These are phyloP conservation scores for Neolentinus lepideus DNA, from an alignment of 1,284 basidiomycete species.

Conservation along the genomic window DNA sequence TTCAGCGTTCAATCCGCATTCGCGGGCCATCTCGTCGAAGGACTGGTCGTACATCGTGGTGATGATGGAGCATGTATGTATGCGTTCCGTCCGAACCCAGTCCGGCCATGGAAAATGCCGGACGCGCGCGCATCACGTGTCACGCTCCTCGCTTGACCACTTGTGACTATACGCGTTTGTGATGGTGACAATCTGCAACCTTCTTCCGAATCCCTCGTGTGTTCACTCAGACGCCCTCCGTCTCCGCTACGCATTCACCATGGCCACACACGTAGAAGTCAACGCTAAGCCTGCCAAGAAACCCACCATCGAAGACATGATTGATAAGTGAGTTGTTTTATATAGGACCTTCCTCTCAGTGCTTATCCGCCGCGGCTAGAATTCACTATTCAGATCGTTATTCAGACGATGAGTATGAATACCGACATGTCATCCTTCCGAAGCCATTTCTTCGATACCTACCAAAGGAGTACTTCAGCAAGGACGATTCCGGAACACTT, in stretches of 20 bases:
- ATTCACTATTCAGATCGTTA: conserved; percentile 84
- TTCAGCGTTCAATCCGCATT: conserved; percentile 12
- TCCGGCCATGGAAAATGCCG: neutral
- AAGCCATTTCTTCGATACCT: conserved; percentile 84
- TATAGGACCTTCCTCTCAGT: neutral
- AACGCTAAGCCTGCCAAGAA: conserved; percentile 20
- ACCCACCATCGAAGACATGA: conserved; percentile 20
- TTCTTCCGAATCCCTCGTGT: neutral
- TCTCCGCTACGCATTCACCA: neutral
- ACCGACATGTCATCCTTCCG: conserved; percentile 89
- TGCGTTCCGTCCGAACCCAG: neutral
- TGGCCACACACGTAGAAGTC: neutral
- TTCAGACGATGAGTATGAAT: conserved; percentile 78
- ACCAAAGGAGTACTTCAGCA: conserved; percentile 76
- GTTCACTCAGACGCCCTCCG: no score
- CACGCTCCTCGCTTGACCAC: neutral
- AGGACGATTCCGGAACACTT: conserved; percentile 73
- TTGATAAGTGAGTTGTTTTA: conserved; percentile 46
- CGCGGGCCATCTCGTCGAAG: conserved; percentile 12
- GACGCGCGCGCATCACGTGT: neutral
- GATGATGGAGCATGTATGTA: conserved; percentile 1
- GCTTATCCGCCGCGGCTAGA: conserved; percentile 27
- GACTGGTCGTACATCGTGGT: conserved; percentile 11
- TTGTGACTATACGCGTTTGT: neutral
- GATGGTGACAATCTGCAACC: neutral